Evolutionary conservation across 805 yeast genomes (phyloP), one percentile per base, ranked within the genome.

Genomic region (Yamadazyma olivae): DNA sequence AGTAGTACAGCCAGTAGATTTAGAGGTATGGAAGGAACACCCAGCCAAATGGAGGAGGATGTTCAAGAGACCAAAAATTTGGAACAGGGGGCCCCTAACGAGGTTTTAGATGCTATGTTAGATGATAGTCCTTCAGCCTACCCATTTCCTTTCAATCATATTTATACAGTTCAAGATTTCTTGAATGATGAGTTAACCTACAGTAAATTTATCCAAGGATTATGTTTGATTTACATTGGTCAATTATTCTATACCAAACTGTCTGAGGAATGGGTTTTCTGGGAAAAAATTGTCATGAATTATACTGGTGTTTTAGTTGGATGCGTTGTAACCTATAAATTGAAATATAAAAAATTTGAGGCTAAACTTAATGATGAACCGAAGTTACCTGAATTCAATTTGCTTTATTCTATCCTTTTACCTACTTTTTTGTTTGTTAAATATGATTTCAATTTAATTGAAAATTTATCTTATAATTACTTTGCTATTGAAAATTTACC

Each of bases 131-230:
- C 54, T 17, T 24, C 20, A 3, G 19, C 26, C 3, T 45, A 49
- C 25, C 27, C 45, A 8, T 55, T 56, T 34, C 60, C 61, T 3
- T 37, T 54, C 26, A 55, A 52, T 38, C 40, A 46, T 17, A 39
- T 66, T 15, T 67, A 49, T 44, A 44, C 47, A 10, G 41, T 53
- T 13, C 74, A 68, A 40, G 74, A 68, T 36, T 64, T 58, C 35
- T 45, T 66, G 29, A 67, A 66, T 38, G 63, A 54, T 4, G 46
- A 59, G 24, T 40, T 67, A 50, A 48, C 49, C 10, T 45, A 57
- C 24, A 31, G 54, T n/a, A 57, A 50, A 29, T 57, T 59, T 34
- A 52, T 59, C 6, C 69, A 68, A 42, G 8, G 62, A 25, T 41
- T 66, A 41, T 50, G 56, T 20, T 37, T 61, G 21, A 40, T 46